Base-by-base conservation (phyloP, 1,284 basidiomycete genomes). In the Fomitopsis pinicola region DNA sequence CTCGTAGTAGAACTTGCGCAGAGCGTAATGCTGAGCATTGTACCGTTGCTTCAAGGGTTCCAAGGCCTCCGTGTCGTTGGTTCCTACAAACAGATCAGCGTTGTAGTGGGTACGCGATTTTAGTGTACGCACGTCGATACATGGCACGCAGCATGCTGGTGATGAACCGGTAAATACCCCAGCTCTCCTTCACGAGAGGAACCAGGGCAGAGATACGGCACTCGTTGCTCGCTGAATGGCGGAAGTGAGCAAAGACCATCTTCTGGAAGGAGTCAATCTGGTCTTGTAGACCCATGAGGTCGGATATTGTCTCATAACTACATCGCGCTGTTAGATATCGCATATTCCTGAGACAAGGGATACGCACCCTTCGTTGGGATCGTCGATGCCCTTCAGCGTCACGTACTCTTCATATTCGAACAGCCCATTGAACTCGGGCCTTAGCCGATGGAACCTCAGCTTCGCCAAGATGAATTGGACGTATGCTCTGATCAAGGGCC, bases 371-470 rank as follows among this genome's bases (percentile, higher is more conserved):
- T 98, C 95, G 72, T 98, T 97, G 9, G 95, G 95, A 79, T 98
- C 95, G 73, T 97, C 94, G 66, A 98, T 97, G 52, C 94, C 94
- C 75, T 97, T 96, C 68, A 98, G 79, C 26, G 92, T 94, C 67
- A 98, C 88, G 74, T 98, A 98, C 76, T 98, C 95, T 71, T 97
- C 95, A 69, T 98, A 98, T 76, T 98, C 95, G 71, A 97, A 97
- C 17, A 97, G 78, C 28, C 95, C 95, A 75, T 97, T 97, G 78
- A 98, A 98, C 74, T 97, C 95, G 1, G 93, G 91, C 69, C 96
- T 87, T 54, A 96, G 80, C 35, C 94, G 89, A 75, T 98, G 96
- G 78, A 97, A 98, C 54, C 94, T 85, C 50, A 98, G 85, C 75
- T 98, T 98, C n/a, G 94, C 89, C 57, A 98, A 78, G 60, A 98